A percentile compares a stretch with the other conserved stretches of the same genome.
phyloP scores from a whole-genome alignment of 768 basidiomycete species.

The Russula brevipes region DNA sequence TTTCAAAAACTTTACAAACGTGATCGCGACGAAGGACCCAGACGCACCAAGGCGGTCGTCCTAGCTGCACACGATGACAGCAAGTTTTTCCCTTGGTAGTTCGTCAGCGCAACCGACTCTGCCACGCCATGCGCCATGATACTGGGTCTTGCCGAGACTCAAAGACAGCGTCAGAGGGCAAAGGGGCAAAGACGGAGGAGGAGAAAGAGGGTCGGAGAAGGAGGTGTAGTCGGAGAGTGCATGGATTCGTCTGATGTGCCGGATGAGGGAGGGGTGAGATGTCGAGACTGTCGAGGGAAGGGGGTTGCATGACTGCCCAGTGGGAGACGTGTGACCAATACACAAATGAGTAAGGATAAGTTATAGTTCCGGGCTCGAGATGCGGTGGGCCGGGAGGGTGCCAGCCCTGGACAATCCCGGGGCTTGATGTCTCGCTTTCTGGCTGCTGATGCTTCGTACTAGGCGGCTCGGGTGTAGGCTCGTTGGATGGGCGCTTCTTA shows the following conservation, averaged over 20 bases:
- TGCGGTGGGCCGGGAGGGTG: not conserved
- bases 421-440: not conserved
- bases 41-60: slow-evolving; percentile 72
- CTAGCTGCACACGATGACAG: slow-evolving; percentile 93
- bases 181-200: not conserved
- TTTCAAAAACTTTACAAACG: slow-evolving; percentile 71
- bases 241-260: not conserved
- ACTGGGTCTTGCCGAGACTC: slow-evolving; percentile 82
- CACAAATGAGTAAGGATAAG: slow-evolving; percentile 1
- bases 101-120: slow-evolving; percentile 95
- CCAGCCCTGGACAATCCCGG: not conserved
- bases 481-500: slow-evolving; percentile 3
- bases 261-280: not conserved
- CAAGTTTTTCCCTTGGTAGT: slow-evolving; percentile 77
- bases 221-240: not conserved
- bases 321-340: not conserved
- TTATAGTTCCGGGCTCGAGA: not conserved
- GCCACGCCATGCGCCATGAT: slow-evolving; percentile 94
- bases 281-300: not conserved
- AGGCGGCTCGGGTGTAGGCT: slow-evolving; percentile 1
- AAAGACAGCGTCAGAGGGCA: not conserved
- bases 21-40: slow-evolving; percentile 95
- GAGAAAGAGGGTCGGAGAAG: slow-evolving; percentile 5
- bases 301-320: slow-evolving; percentile 1
- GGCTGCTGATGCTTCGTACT: not conserved